phyloP scores from a whole-genome alignment of 2,329 filamentous ascomycete species.

The Stagonosporopsis cucurbitacearum region DNA sequence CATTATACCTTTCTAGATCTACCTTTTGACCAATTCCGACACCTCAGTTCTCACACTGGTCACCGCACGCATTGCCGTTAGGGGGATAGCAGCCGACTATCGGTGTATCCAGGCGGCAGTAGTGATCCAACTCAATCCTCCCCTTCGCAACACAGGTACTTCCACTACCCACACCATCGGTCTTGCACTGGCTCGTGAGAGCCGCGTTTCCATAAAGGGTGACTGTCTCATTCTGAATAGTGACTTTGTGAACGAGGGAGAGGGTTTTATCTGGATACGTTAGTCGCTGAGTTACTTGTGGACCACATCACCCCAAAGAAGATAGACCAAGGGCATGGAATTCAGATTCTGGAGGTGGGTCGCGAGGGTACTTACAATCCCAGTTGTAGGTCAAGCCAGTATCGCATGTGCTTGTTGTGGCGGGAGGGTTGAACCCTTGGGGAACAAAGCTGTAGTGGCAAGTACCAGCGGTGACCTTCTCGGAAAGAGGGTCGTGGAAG shows the following conservation, averaged over 20 bases:
- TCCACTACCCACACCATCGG: neutral
- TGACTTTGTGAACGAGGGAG: neutral
- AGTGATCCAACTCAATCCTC: neutral
- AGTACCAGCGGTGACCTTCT: neutral
- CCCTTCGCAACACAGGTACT: neutral
- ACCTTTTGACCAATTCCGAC: neutral
- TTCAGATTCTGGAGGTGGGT: too few relatives aligned
- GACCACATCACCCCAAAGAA: neutral
- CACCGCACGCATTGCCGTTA: neutral
- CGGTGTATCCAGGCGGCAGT: neutral
- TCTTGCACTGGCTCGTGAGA: neutral
- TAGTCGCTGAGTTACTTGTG: neutral
- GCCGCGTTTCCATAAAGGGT: neutral
- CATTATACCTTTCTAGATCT: neutral
- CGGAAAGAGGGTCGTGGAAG: slow-evolving; percentile 8
- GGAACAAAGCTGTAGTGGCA: slow-evolving; percentile 27
- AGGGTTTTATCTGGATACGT: neutral
- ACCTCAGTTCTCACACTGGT: neutral
- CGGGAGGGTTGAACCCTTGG: slow-evolving; percentile 16
- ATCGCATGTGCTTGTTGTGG: slow-evolving; percentile 14
- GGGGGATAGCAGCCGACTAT: neutral
- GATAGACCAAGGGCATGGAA: too few relatives aligned
- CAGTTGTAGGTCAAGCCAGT: slow-evolving; percentile 14
- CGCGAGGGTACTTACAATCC: slow-evolving; percentile 14
- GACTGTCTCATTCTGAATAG: neutral